Base-by-base conservation (phyloP, 129 eudicot genomes). In the carrot (Daucus carota) region DNA sequence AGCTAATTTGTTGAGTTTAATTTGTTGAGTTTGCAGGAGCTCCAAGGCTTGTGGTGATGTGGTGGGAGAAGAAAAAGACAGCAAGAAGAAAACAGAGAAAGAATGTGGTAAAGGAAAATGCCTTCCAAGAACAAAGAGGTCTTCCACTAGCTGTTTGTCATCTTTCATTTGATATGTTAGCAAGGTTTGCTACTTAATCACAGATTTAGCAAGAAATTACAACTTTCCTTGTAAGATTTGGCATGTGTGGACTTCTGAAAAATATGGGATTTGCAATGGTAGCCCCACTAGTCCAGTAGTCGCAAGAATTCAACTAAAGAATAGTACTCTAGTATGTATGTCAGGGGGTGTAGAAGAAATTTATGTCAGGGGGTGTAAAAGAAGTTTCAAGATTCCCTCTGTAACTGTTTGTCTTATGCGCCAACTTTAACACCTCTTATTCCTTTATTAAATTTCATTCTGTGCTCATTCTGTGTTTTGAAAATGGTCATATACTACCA, bases 81-180 rank as follows among this genome's bases (percentile, higher is more conserved):
- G 80, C 44, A 86, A 80, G 78, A 77, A 69, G 83, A 85, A 77
- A 75, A 85, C 60, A 80, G 92, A 84, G 81, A 88, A 83, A 76
- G 81, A 75, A 20, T 75, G 74, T 17, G 72, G 81, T 60, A 86
- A 79, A 81, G 85, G 87, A 50, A 89, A 84, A 79, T 92, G 98
- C 77, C 80, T 92, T 33, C 96, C 96, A 36, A 81, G 83, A 46
- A 63, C 29, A 73, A 88, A 77, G 73, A 86, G 81, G 77, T 80
- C 83, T 41, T 86, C 87, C 22, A 38, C 36, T 18, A 70, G 74
- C 52, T 72, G 75, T 45, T 43, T 72, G 17, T 72, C 75, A 70
- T 38, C 48, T 70, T 70, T 70, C 11, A 70, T 41, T n/a, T 34
- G 15, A 65, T n/a, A 24, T n/a, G n/a, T 54, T 9, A 11, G 48